Evolutionary conservation across 202 grass and related monocot genomes (phyloP).

Genomic region (Hordeum pubiflorum): DNA sequence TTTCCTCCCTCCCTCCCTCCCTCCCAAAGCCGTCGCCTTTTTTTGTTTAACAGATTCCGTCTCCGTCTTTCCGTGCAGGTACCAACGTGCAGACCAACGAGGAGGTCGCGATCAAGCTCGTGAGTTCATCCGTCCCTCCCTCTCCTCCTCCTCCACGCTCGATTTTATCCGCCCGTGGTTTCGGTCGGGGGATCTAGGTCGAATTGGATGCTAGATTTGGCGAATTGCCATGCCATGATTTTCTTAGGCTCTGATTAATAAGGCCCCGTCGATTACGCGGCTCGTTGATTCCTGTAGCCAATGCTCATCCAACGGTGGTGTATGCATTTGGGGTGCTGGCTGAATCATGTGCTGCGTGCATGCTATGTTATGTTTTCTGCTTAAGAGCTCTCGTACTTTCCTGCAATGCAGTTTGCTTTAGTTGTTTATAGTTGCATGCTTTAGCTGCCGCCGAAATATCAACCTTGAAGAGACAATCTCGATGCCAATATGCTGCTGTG

Average conservation of each 20-base stretch:
- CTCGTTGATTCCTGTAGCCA: neutral
- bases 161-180: neutral
- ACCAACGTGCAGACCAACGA: constrained; percentile 90
- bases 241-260: neutral
- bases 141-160: neutral
- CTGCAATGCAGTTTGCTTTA: neutral
- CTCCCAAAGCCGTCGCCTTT: constrained; percentile 18
- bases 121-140: constrained; percentile 22
- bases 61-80: constrained; percentile 19
- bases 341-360: neutral
- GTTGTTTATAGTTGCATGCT: neutral
- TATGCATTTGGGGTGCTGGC: neutral
- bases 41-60: neutral
- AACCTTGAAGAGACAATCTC: neutral
- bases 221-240: neutral
- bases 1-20: neutral
- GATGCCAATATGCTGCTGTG: no score
- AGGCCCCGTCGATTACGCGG: neutral
- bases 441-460: neutral
- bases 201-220: neutral
- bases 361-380: neutral
- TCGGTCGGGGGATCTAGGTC: constrained; percentile 24
- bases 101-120: constrained; percentile 81
- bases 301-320: neutral
- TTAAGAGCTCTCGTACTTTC: neutral